A percentile compares a stretch with the other conserved stretches of the same genome.
Conservation (phyloP, 169 alveolate species). For the Cardiosporidium cionae region DNA sequence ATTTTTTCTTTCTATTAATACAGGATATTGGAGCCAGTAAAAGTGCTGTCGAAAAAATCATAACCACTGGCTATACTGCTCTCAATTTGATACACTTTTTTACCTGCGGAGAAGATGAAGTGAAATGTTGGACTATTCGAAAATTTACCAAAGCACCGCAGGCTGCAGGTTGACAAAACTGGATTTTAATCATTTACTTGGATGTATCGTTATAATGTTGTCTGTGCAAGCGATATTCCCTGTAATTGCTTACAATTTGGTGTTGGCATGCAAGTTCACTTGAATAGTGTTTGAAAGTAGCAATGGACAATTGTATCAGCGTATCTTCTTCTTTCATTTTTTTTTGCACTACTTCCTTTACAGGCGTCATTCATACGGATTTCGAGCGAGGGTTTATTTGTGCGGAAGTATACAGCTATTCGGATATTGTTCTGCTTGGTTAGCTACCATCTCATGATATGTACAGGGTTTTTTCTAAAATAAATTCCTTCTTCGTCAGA, state of each 20-base stretch:
- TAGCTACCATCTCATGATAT: background rate
- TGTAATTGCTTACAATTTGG: too few relatives aligned
- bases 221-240: background rate
- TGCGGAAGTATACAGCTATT: constrained; percentile 89
- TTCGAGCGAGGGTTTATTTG: constrained; percentile 97
- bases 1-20: background rate
- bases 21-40: constrained; percentile 63
- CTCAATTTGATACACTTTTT: constrained; percentile 90
- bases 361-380: constrained; percentile 75
- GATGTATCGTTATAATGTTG: background rate
- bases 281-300: background rate
- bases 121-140: constrained; percentile 87
- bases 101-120: constrained; percentile 99
- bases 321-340: background rate
- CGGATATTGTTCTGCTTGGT: constrained; percentile 72
- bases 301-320: background rate
- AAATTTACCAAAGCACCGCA: constrained; percentile 31
- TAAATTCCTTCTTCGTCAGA: constrained; percentile 54
- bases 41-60: constrained; percentile 86
- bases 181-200: background rate
- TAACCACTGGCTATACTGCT: constrained; percentile 91
- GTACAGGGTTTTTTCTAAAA: constrained; percentile 7
- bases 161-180: constrained; percentile 29
- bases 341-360: background rate
- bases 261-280: too few relatives aligned